Evolutionary conservation across 2,329 filamentous ascomycete genomes (phyloP), one percentile per base, ranked within the genome.

Genomic region (Capronia epimyces): DNA sequence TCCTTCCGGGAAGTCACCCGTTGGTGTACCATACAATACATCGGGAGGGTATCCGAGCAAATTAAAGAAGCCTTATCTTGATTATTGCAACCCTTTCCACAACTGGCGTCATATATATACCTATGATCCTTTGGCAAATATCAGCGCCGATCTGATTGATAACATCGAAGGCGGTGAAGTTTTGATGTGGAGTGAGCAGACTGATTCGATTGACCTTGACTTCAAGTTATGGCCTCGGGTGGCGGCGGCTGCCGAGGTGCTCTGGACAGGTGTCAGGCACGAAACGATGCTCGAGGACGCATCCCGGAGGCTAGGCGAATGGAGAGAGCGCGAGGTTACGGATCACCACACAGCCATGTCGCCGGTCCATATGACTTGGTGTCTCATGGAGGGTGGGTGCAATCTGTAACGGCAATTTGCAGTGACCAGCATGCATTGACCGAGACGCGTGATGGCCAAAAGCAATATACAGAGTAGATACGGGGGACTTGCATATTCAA

Each of bases 91-190:
- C 0, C 89, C 89, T 1, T 75, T 76, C 64, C 89, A 95, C 72
- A 87, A 80, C 70, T 95, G 89, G 89, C 79, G 82, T 5, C 74
- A 87, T 22, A 77, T 91, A 52, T 95, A 95, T 74, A 79, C 81
- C 16, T 86, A 91, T 67, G 84, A 95, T 64, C 89, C 89, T 0
- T 71, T 82, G 2, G 75, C 71, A 2, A 80, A 79, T 40, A 74
- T 95, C 3, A 78, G 83, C 0, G 69, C 68, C 8, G 75, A 82
- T 21, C 68, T 81, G 37, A 79, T 81, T 21, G 75, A 83, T 63
- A 77, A 87, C 10, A 83, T 95, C 2, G 67, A 93, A 7, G 89
- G 89, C 39, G 89, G 88, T 21, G 89, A 95, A 71, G 81, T 84
- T 13, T 85, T 87, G 49, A 79, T 89, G 51, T 95, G 88, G 88